These are phyloP conservation scores for Fusarium vanettenii DNA, from an alignment of 2,329 filamentous ascomycete species.

Conservation along the genomic window DNA sequence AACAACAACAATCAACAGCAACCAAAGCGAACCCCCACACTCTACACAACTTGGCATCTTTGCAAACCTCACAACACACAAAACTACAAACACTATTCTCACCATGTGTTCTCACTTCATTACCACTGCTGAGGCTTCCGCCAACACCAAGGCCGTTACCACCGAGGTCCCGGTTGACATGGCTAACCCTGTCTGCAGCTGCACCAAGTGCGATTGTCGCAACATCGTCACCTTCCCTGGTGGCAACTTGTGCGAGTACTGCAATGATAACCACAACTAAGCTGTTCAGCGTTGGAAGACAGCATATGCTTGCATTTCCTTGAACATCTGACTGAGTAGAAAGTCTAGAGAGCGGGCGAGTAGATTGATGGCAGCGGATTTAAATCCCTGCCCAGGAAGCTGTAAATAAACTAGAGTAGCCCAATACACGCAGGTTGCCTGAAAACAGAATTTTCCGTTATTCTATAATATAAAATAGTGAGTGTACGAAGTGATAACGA, in stretches of 20 bases:
- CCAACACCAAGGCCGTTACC: neutral
- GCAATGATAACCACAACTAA: neutral
- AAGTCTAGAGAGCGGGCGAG: neutral
- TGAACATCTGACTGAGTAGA: neutral
- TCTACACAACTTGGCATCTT: neutral
- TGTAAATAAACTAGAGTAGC: neutral
- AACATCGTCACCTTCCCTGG: neutral
- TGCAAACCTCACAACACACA: neutral
- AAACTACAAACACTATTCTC: neutral
- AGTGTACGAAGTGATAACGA: neutral
- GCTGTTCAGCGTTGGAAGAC: neutral
- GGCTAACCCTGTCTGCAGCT: neutral
- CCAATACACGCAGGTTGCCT: neutral
- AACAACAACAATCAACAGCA: neutral
- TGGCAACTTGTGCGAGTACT: neutral
- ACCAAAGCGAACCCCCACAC: neutral
- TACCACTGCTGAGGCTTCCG: neutral
- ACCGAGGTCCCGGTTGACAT: neutral
- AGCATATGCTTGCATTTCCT: neutral
- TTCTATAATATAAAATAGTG: neutral
- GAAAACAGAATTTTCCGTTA: neutral
- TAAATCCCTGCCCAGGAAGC: neutral
- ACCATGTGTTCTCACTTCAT: neutral
- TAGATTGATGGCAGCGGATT: neutral
- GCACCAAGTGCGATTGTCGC: neutral